Base-by-base conservation (phyloP, 352 stramenopile species). In the Globisporangium cederbergense region DNA sequence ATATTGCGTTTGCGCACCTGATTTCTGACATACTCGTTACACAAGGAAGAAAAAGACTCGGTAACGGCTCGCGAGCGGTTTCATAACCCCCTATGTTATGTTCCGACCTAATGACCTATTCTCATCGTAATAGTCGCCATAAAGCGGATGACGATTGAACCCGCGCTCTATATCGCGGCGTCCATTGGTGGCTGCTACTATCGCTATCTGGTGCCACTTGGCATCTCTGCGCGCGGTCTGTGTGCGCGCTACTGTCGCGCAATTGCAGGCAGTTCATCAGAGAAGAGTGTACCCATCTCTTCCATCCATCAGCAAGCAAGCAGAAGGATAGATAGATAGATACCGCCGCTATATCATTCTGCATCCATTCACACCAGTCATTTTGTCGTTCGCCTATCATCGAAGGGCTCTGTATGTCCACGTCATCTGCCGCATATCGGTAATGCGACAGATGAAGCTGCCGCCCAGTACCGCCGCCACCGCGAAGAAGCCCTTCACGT, bases 401-500 rank as follows among this genome's bases (percentile, higher is more conserved):
- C 30, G n/a, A 25, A 22, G 30, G 5, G 16, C 16, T 58, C 50
- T 40, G 38, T 6, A 18, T 40, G 28, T 43, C 36, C 36, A 10
- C 10, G 36, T 42, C 36, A 10, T 42, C 36, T 42, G 36, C 36
- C 20, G 34, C 6, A 4, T 22, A 4, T 14, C 50, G 50, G 7
- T 4, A 57, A 62, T 62, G 57, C 28, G 57, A 62, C 57, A 62
- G 18, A 9, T 18, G 7, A 43, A 38, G 56, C 56, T 54, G 28
- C 22, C 28, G 55, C 11, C 38, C 7, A 5, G 54, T 34, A 70
- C 69, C 63, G 43, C 52, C 5, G 18, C 69, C 63, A 38, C 52
- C 5, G 18, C 18, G 43, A 49, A 49, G 25, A 45, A 18, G 14
- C 25, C 56, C 3, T 75, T 75, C 58, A 47, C 56, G 25, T 80